Evolutionary conservation across 768 basidiomycete species (phyloP).

Genomic region (Inosperma sp.): DNA sequence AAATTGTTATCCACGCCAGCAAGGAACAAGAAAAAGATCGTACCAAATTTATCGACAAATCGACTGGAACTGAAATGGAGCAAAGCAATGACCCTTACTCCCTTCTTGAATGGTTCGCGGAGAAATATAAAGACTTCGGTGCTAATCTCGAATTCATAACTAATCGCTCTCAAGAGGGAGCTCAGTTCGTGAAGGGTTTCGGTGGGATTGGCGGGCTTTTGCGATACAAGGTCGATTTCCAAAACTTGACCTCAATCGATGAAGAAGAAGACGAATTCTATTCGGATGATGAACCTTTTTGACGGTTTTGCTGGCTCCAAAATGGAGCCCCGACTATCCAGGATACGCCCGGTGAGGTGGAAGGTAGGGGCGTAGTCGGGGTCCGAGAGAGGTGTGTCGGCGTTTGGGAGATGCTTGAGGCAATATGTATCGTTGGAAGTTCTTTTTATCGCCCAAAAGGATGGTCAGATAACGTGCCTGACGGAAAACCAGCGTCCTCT

Average conservation of each 20-base stretch:
- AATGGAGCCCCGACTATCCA: constrained; percentile 64
- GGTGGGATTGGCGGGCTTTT: constrained; percentile 95
- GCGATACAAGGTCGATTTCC: constrained; percentile 97
- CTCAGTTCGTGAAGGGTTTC: constrained; percentile 97
- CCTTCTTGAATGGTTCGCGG: constrained; percentile 97
- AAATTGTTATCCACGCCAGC: constrained; percentile 70
- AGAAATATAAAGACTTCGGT: constrained; percentile 98
- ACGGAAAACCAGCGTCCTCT: neutral
- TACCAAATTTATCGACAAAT: constrained; percentile 93
- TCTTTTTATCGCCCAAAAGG: neutral
- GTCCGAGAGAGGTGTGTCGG: neutral
- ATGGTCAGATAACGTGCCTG: neutral
- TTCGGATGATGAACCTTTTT: constrained; percentile 74
- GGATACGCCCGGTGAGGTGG: constrained; percentile 69
- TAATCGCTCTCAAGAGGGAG: constrained; percentile 94
- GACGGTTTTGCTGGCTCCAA: constrained; percentile 81
- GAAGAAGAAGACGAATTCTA: constrained; percentile 88
- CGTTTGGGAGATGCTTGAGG: neutral
- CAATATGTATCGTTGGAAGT: neutral
- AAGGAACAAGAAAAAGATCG: constrained; percentile 89
- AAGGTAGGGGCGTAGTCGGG: constrained; percentile 22
- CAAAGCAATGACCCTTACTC: constrained; percentile 73
- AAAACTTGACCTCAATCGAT: constrained; percentile 66
- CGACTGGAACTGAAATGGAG: constrained; percentile 95
- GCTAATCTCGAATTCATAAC: constrained; percentile 95